Base-by-base conservation (phyloP, 345 rosid species). In the Theobroma cacao region DNA sequence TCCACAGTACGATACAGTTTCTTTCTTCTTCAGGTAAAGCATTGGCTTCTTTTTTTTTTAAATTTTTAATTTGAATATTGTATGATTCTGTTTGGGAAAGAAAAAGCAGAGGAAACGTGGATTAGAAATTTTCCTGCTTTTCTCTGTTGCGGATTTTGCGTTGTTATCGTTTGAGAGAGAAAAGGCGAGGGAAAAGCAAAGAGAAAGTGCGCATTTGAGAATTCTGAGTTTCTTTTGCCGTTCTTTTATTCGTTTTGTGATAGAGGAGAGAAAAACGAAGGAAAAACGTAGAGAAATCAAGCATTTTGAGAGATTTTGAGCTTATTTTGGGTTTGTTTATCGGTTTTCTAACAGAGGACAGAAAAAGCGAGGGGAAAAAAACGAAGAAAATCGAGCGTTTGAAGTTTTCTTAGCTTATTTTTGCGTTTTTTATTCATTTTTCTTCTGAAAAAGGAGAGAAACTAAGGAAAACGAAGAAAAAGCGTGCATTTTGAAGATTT, bases 21-120 rank as follows among this genome's bases (percentile, higher is more conserved):
- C 30, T 72, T 53, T 22, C 33, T 53, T 36, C 76, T n/a, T n/a
- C 48, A 36, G 53, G 69, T 75, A 75, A 75, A 30, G 77, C 38
- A 75, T 74, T 68, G 7, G 28, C 4, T 33, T 1, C 3, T 30
- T 74, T 22, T 47, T 15, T 33, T 33, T 36, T 36, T 7, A 3
- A 36, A 7, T 36, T 74, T 0, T 40, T 38, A 24, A 41, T 22
- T 38, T 60, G 17, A 15, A 43, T 60, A 4, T 17, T 58, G 18
- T 22, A n/a, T 56, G 17, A 17, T 24, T 69, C 26, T 28, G 58
- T 70, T 70, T 70, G 26, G 18, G 55, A 22, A 4, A 68, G 7
- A 53, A 1, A 22, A 55, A 45, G 61, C 20, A 15, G 41, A 31
- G n/a, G 22, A 62, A 31, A 4, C 56, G 74, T 45, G 74, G 50